Evolutionary conservation across 129 eudicot genomes (phyloP), one percentile per base, ranked within the genome.

Genomic region (Flaveria sonorensis): DNA sequence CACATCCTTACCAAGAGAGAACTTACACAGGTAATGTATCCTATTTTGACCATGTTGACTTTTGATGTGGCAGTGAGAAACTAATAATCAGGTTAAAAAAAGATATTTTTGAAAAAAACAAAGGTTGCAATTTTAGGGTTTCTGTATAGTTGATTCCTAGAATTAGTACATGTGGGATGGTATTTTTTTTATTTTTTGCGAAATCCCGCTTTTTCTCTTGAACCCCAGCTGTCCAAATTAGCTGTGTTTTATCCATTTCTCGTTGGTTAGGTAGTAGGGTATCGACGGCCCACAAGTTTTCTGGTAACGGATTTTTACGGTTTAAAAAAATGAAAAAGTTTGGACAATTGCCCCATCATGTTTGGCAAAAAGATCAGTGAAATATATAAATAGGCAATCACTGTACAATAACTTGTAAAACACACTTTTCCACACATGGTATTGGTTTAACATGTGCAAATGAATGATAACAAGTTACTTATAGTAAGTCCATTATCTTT

Each of bases 1-100:
- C 96, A 92, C 83, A 92, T 92, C 70, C 96, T 92, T 82, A 86
- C 93, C 65, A 92, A 92, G 83, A 89, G 91, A 84, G 92, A 89
- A 84, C 91, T 92, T 36, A 89, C 97, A 10, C 90, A 92, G 97
- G 97, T 89, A 70, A 45, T 53, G 26, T 19, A 76, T 73, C 61
- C 67, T 24, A 19, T n/a, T 39, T 66, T 66, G 51, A 39, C 30
- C 51, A 66, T 66, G 50, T 66, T 66, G 24, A 66, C 51, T 66
- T 30, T 62, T 39, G 15, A 14, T 14, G 43, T 62, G 16, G 26
- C 62, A 56, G 28, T 56, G 62, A 19, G 62, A 56, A 56, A 56
- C 62, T 56, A 14, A 24, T 20, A 52, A 52, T 52, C 59, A 52
- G 59, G 53, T 13, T 12, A 36, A 48, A 48, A 4, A 48, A 48